Base-by-base conservation (phyloP, 164 flowering plant species). In the Echeveria elegans region DNA sequence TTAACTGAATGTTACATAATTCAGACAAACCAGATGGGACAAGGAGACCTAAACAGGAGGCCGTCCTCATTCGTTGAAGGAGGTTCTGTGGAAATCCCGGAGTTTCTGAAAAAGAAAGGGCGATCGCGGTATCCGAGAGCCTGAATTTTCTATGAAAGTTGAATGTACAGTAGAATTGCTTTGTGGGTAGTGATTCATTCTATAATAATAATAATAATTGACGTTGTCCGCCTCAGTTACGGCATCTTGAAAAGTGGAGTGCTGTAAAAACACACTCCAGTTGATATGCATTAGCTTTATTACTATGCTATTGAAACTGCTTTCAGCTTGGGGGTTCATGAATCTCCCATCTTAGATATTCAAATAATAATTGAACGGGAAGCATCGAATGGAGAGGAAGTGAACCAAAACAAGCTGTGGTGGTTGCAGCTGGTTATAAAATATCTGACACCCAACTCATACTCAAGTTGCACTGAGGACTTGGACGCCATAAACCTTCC, bases 71-170 rank as follows among this genome's bases (percentile, higher is more conserved):
- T 81, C 62, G 65, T 53, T 4, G 93, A 87, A 65, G 88, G 89
- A 38, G 72, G 82, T 29, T 67, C 78, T 1, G 88, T 94, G 65
- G 98, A 94, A 72, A 90, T 94, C 69, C 98, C 97, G 0, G 97
- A 94, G 78, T 94, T 94, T 73, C 71, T 94, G 37, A 89, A 81
- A 79, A 94, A 86, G 84, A 94, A 89, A 77, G 97, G 96, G 21
- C 88, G 95, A 0, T 89, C 96, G 8, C 92, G 93, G 67, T 89
- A 74, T 71, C 98, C 97, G 12, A 79, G 96, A 79, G 85, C 79
- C 34, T 43, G 47, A 63, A 63, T 37, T 6, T 63, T 21, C 66
- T 4, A n/a, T n/a, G n/a, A n/a, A n/a, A n/a, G n/a, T n/a, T n/a
- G n/a, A n/a, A n/a, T n/a, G n/a, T n/a, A n/a, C n/a, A n/a, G n/a